These are phyloP conservation scores for Backusella psychrophila DNA, from an alignment of 192 early-diverging fungal species.

Conservation along the genomic window DNA sequence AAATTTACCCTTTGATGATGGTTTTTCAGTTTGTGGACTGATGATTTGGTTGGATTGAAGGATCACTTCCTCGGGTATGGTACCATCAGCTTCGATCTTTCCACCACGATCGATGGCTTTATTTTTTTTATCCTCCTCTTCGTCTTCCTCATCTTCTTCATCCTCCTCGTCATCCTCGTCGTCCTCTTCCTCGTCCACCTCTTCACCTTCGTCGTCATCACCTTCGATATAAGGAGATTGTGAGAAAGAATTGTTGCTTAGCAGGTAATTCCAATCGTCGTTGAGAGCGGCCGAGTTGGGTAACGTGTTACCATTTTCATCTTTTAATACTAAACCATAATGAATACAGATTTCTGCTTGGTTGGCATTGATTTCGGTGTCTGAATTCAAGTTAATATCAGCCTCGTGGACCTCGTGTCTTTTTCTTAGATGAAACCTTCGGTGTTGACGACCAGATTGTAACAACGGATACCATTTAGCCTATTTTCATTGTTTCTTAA, in stretches of 20 bases:
- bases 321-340: neutral
- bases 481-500: constrained; percentile 22
- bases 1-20: neutral
- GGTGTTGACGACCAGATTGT: neutral
- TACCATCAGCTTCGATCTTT: neutral
- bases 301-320: constrained; percentile 3
- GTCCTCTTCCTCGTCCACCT: neutral
- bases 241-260: neutral
- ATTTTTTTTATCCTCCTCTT: neutral
- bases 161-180: neutral
- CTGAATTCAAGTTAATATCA: neutral
- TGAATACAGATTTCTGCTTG: constrained; percentile 10
- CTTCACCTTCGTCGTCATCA: neutral
- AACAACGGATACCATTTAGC: constrained; percentile 39
- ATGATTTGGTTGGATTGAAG: neutral
- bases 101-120: neutral
- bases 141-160: neutral
- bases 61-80: neutral
- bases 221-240: neutral
- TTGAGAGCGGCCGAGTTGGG: neutral
- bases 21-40: neutral
- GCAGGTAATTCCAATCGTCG: constrained; percentile 10
- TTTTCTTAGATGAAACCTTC: constrained; percentile 15
- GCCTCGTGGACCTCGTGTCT: constrained; percentile 11
- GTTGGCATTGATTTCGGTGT: neutral